phyloP scores from a whole-genome alignment of 169 alveolate species.

The Babesia ovata region DNA sequence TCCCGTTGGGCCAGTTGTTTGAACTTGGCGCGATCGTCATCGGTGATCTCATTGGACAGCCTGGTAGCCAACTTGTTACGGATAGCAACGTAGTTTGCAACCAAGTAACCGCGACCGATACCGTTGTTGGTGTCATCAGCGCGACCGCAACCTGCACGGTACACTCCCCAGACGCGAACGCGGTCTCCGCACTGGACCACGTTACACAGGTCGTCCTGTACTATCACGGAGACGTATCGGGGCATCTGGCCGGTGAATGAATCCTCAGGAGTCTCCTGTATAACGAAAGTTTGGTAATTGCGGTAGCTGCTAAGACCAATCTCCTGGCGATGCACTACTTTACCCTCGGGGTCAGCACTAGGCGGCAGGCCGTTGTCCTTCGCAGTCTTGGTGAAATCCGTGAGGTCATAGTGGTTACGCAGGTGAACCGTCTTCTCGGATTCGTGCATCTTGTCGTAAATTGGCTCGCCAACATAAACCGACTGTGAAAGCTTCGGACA shows the following conservation, averaged over 20 bases:
- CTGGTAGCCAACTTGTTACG: slow-evolving; percentile 68
- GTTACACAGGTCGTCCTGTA: slow-evolving; percentile 91
- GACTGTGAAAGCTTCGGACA: slow-evolving; percentile 89
- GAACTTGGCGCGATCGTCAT: slow-evolving; percentile 73
- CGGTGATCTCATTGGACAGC: slow-evolving; percentile 65
- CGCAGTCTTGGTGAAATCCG: slow-evolving; percentile 72
- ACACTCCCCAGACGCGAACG: slow-evolving; percentile 97
- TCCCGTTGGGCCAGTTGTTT: slow-evolving; percentile 72
- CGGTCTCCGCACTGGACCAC: slow-evolving; percentile 84
- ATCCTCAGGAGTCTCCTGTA: slow-evolving; percentile 98
- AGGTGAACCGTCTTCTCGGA: slow-evolving; percentile 85
- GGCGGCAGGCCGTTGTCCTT: slow-evolving; percentile 77
- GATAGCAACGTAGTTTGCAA: slow-evolving; percentile 87
- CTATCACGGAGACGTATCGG: slow-evolving; percentile 92
- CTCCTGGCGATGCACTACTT: slow-evolving; percentile 83
- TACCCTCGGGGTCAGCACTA: slow-evolving; percentile 75
- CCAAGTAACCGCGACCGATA: slow-evolving; percentile 87
- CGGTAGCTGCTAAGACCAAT: slow-evolving; percentile 92
- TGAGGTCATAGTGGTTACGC: slow-evolving; percentile 77
- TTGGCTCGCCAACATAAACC: slow-evolving; percentile 90
- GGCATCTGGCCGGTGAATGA: slow-evolving; percentile 98
- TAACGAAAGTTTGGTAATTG: slow-evolving; percentile 89
- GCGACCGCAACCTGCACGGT: slow-evolving; percentile 86
- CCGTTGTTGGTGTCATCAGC: slow-evolving; percentile 85
- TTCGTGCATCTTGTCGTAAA: slow-evolving; percentile 82